Conservation (phyloP, 352 stramenopile genomes). For the Phytophthora megakarya region DNA sequence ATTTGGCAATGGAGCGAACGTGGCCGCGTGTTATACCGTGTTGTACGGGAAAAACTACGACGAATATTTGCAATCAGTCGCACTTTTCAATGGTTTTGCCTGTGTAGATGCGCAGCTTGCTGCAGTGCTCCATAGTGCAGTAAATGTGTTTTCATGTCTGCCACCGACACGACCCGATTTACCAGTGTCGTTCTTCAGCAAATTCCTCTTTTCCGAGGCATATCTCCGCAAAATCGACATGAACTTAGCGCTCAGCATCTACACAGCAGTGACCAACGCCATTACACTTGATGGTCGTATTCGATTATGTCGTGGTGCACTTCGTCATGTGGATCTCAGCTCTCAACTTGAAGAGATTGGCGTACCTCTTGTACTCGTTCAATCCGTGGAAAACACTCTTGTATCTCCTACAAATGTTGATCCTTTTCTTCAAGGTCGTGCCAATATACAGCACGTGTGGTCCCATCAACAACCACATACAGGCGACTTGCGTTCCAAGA, state of each 20-base stretch:
- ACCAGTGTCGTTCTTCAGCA: slow-evolving; percentile 87
- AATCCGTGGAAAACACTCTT: slow-evolving; percentile 90
- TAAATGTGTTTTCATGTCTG: slow-evolving; percentile 86
- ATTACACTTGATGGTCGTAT: slow-evolving; percentile 91
- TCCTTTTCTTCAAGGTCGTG: slow-evolving; percentile 85
- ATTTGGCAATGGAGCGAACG: slow-evolving; percentile 89
- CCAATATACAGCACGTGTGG: slow-evolving; percentile 71
- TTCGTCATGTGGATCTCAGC: slow-evolving; percentile 77
- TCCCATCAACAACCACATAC: slow-evolving; percentile 71
- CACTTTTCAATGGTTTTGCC: slow-evolving; percentile 88
- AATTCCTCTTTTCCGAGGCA: slow-evolving; percentile 92
- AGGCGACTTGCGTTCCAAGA: slow-evolving; percentile 55
- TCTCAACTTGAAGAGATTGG: slow-evolving; percentile 56
- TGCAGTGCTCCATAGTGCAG: slow-evolving; percentile 75
- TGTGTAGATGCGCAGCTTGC: slow-evolving; percentile 77
- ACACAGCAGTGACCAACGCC: slow-evolving; percentile 91
- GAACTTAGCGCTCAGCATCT: slow-evolving; percentile 92
- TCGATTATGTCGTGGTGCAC: slow-evolving; percentile 74
- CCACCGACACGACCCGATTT: slow-evolving; percentile 83
- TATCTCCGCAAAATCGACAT: slow-evolving; percentile 87
- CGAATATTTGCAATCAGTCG: slow-evolving; percentile 67
- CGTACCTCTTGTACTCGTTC: slow-evolving; percentile 83
- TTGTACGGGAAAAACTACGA: slow-evolving; percentile 54
- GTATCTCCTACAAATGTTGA: slow-evolving; percentile 91
- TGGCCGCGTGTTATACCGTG: slow-evolving; percentile 74